phyloP scores from a whole-genome alignment of 495 filamentous ascomycete genomes.

The Friedmanniomyces simplex region DNA sequence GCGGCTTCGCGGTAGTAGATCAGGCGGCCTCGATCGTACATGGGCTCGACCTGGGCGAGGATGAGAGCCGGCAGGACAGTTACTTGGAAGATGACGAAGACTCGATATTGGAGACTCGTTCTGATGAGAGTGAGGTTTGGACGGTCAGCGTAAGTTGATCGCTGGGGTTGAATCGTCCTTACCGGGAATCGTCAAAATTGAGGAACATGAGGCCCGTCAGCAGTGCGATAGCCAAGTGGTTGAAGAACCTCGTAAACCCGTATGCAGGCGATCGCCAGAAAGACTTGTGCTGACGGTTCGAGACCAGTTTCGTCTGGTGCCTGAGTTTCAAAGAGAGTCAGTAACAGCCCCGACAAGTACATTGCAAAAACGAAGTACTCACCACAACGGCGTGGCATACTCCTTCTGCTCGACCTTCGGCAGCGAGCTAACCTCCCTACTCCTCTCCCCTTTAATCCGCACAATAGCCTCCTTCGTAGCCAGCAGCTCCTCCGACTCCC shows the following conservation, averaged over 20 bases:
- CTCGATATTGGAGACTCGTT: slow-evolving; percentile 60
- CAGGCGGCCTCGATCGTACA: slow-evolving; percentile 61
- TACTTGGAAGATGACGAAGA: slow-evolving; percentile 73
- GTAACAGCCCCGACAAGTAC: background rate
- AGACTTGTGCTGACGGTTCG: slow-evolving; percentile 51
- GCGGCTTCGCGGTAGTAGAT: slow-evolving; percentile 72
- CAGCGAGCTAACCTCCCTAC: slow-evolving; percentile 35
- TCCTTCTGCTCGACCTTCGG: slow-evolving; percentile 44
- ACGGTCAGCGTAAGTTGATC: background rate
- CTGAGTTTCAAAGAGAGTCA: background rate
- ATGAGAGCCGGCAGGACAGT: slow-evolving; percentile 50
- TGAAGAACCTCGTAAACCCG: slow-evolving; percentile 67
- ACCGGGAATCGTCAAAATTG: slow-evolving; percentile 53
- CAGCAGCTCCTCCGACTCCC: slow-evolving; percentile 57
- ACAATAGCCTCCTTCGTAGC: slow-evolving; percentile 55
- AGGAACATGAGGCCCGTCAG: slow-evolving; percentile 66
- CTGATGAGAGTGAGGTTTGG: background rate
- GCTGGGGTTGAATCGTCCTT: background rate
- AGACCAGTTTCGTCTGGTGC: slow-evolving; percentile 60
- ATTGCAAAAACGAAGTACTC: background rate
- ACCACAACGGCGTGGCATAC: slow-evolving; percentile 58
- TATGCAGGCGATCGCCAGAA: slow-evolving; percentile 72
- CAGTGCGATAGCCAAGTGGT: slow-evolving; percentile 60
- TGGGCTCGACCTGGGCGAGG: slow-evolving; percentile 66
- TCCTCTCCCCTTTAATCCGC: slow-evolving; percentile 52